Evolutionary conservation across 2,329 filamentous ascomycete species (phyloP), one percentile per base, ranked within the genome.

Genomic region (Metarhizium guizhouense): DNA sequence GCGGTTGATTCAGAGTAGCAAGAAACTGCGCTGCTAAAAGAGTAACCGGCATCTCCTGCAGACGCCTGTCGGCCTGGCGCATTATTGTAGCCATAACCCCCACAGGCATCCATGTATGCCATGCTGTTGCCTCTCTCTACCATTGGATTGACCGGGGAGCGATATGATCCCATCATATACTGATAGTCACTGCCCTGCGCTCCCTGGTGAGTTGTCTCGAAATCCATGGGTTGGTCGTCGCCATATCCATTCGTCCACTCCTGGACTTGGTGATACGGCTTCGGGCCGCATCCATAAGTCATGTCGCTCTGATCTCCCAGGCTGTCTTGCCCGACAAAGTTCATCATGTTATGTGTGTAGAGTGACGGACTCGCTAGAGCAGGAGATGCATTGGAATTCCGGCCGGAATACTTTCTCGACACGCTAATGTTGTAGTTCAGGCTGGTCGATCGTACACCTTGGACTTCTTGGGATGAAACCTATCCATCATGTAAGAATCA

Each of bases 391-490:
- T 63, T 59, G 7, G 60, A 55, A 8, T 60, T 63, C 43, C 67
- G 62, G 2, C 64, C 60, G 20, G 70, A 66, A 16, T 64, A 65
- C 34, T 66, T 66, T 32, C 69, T 65, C 30, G 69, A 68, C 3
- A 64, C 61, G 7, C 68, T 64, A 3, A 70, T 34, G 52, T 60
- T 65, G 61, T 71, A 71, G 10, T 47, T 52, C 30, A 68, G 67
- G 42, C 49, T 20, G 18, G 63, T 62, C 8, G 58, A 58, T 57
- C 67, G 68, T 6, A 56, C 56, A 60, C 58, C 34, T 10, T 60
- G 57, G 6, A 68, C 61, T 53, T 71, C 68, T 52, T 64, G 62
- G 3, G 68, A 71, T 14, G 67, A 64, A 14, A 71, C 68, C 68
- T 38, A n/a, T 52, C 30, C 38, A 54, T 49, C 43, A n/a, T 49